These are phyloP conservation scores for Alternaria sp. DNA, from an alignment of 2,329 filamentous ascomycete species.

Conservation along the genomic window DNA sequence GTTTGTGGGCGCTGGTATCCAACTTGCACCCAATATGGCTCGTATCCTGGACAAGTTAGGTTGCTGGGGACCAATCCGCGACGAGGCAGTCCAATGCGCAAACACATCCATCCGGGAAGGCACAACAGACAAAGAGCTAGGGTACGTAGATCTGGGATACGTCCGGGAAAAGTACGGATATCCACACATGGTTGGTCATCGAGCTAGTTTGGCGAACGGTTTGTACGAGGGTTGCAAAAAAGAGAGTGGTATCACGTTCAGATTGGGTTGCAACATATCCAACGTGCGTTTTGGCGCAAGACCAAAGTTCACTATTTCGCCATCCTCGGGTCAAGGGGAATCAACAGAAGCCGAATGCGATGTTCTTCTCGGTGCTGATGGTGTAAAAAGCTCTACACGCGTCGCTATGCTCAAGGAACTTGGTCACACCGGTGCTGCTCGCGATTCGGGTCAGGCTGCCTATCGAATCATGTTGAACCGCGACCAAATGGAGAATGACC, in stretches of 20 bases:
- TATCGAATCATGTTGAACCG: constrained; percentile 81
- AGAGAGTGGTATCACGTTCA: constrained; percentile 68
- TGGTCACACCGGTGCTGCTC: constrained; percentile 62
- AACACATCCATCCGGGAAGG: constrained; percentile 80
- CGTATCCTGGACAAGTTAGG: constrained; percentile 76
- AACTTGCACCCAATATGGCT: constrained; percentile 83
- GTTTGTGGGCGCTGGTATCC: constrained; percentile 85
- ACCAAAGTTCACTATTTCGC: constrained; percentile 67
- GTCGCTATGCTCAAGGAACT: constrained; percentile 64
- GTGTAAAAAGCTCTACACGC: constrained; percentile 58
- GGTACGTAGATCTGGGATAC: constrained; percentile 73
- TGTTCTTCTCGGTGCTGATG: constrained; percentile 57
- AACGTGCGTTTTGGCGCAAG: constrained; percentile 65
- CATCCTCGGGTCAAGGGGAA: constrained; percentile 60
- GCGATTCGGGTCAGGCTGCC: constrained; percentile 77
- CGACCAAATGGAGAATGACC: constrained; percentile 70
- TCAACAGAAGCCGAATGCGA: constrained; percentile 62
- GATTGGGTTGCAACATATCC: constrained; percentile 67
- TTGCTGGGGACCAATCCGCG: constrained; percentile 74
- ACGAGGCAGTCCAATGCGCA: constrained; percentile 73
- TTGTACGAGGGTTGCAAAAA: constrained; percentile 77
- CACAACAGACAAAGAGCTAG: constrained; percentile 72
- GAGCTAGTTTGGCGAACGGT: constrained; percentile 72
- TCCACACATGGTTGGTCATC: constrained; percentile 82
- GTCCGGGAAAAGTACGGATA: constrained; percentile 74